phyloP scores from a whole-genome alignment of 2,329 filamentous ascomycete species.

The Beauveria pseudobassiana region DNA sequence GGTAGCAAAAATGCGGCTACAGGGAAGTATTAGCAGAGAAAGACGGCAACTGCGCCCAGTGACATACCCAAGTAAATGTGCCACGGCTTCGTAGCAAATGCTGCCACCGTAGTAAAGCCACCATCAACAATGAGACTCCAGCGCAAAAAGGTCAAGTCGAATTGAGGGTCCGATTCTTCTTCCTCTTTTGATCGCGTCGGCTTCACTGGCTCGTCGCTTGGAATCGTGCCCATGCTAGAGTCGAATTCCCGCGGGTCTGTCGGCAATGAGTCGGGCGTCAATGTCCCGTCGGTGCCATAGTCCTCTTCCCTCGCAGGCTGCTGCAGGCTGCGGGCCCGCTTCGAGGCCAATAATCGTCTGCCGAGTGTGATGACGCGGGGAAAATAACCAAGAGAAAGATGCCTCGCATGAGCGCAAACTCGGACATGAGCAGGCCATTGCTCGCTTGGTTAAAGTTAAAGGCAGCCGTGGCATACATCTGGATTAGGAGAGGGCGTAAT shows the following conservation, averaged over 20 bases:
- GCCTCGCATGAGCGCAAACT: slow-evolving; percentile 46
- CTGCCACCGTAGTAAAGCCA: slow-evolving; percentile 52
- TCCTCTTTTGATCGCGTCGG: slow-evolving; percentile 21
- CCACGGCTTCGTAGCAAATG: slow-evolving; percentile 56
- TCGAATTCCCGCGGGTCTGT: slow-evolving; percentile 34
- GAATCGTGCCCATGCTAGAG: slow-evolving; percentile 25
- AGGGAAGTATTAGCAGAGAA: background rate
- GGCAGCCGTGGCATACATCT: slow-evolving; percentile 49
- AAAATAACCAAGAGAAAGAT: slow-evolving; percentile 49
- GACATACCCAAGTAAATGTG: slow-evolving; percentile 56
- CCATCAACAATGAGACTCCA: slow-evolving; percentile 61
- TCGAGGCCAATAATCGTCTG: slow-evolving; percentile 16
- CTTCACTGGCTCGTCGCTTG: slow-evolving; percentile 36
- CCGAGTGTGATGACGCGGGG: slow-evolving; percentile 43
- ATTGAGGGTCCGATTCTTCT: slow-evolving; percentile 42
- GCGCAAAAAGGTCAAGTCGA: slow-evolving; percentile 60
- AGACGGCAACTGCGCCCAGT: fast-evolving
- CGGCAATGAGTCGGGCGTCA: slow-evolving; percentile 20
- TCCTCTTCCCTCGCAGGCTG: slow-evolving; percentile 6
- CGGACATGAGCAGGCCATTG: slow-evolving; percentile 51
- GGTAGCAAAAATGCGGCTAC: slow-evolving; percentile 55
- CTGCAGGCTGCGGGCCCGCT: background rate
- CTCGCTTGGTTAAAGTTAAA: slow-evolving; percentile 49
- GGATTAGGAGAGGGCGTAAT: slow-evolving; percentile 56
- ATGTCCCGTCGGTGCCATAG: slow-evolving; percentile 12